Evolutionary conservation across 2,329 filamentous ascomycete genomes (phyloP), one percentile per base, ranked within the genome.

Genomic region (Beauveria australis): DNA sequence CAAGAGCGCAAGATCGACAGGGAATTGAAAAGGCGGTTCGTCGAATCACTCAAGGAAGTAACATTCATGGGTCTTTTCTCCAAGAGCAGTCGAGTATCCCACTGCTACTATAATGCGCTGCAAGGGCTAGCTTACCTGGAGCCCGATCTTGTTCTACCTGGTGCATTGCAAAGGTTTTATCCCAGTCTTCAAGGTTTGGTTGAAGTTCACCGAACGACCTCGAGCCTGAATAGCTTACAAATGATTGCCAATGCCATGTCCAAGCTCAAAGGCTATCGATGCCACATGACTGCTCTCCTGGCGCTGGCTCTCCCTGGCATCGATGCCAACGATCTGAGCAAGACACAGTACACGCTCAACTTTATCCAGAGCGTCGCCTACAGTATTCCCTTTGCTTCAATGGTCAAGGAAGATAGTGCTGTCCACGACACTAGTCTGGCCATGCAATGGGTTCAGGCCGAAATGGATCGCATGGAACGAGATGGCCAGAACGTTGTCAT

Each of bases 31-130:
- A 85, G 81, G 69, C 88, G 94, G 51, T 97, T 99, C 70, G 94
- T 99, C 33, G 77, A 92, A 43, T 90, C 91, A 64, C 78, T 99
- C 64, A 88, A 88, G 65, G 94, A 99, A 66, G 93, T 97, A 53
- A 91, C 92, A 5, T 99, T 97, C 73, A 97, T 99, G 92, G 94
- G 94, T 30, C 88, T 99, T 54, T 99, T 97, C 73, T 90, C 92
- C 59, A 99, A 99, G 80, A 96, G 92, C 72, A 88, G 86, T 61
- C 92, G 92, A 54, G 88, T 94, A 3, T 92, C 96, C 71, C 92
- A 89, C 73, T 96, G 92, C 77, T 96, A 93, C 65, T 85, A 97
- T 65, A 92, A 89, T 54, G 91, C 93, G 1, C 79, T 99, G 54
- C 93, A 97, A 72, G 89, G 90, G 59, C 78, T 99, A 59, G 89